Conservation (phyloP, 208 protist genomes). For the Lotmaria passim region DNA sequence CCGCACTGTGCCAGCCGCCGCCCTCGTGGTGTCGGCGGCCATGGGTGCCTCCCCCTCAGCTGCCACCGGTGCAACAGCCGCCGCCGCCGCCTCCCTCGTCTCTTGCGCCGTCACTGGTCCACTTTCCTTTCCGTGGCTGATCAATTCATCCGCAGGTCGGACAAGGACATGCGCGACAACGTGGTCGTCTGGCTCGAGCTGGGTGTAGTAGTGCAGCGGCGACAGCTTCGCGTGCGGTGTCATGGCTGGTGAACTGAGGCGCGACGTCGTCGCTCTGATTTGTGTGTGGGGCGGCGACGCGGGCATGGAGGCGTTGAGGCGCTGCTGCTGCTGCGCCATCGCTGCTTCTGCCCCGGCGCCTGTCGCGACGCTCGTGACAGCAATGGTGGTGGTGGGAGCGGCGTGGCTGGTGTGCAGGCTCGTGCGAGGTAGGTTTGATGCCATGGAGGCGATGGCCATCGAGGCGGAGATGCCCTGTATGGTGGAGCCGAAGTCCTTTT, state of each 20-base stretch:
- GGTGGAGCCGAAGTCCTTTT: background rate
- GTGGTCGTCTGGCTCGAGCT: constrained; percentile 5
- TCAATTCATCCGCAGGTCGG: no score
- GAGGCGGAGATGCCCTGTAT: constrained; percentile 7
- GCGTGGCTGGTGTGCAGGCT: background rate
- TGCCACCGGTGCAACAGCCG: background rate
- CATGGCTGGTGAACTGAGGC: background rate
- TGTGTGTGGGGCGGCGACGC: background rate
- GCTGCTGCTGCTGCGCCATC: background rate
- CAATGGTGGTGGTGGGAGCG: background rate
- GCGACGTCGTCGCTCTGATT: background rate
- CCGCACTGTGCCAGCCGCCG: background rate
- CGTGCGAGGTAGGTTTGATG: constrained; percentile 2
- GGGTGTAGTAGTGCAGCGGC: background rate
- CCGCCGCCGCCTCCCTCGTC: background rate
- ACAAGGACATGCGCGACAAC: constrained; percentile 7
- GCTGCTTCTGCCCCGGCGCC: no score
- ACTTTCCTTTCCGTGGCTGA: background rate
- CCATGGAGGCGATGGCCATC: background rate
- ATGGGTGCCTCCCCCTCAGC: background rate
- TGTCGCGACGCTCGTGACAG: no score
- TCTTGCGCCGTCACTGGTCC: no score
- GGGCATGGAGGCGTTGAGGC: background rate
- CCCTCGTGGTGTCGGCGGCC: background rate
- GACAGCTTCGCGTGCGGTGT: background rate